phyloP scores from a whole-genome alignment of 2,329 filamentous ascomycete species.

The Atkinsonella texensis region DNA sequence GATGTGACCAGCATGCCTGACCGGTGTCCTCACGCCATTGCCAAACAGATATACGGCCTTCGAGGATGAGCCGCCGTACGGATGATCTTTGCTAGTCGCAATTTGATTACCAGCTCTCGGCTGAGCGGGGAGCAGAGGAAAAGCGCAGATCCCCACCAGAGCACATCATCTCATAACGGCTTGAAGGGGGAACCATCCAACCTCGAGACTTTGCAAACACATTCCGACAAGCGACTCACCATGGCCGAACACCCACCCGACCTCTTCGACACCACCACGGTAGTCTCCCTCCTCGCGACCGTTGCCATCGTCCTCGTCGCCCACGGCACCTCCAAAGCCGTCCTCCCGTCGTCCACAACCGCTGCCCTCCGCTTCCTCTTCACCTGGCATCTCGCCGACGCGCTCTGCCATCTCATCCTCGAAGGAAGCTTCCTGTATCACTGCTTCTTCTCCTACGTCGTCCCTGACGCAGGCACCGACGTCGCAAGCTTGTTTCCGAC shows the following conservation, averaged over 20 bases:
- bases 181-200: not conserved
- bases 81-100: too few relatives aligned
- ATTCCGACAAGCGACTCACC: not conserved
- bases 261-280: constrained; percentile 47
- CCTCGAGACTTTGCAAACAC: too few relatives aligned
- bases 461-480: constrained; percentile 10
- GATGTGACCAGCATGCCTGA: too few relatives aligned
- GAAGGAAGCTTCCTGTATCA: constrained; percentile 89
- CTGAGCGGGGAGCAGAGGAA: not conserved
- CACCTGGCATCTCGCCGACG: constrained; percentile 91
- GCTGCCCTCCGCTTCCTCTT: constrained; percentile 63
- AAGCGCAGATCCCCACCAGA: not conserved
- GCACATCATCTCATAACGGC: not conserved
- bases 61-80: too few relatives aligned
- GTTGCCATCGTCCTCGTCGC: constrained; percentile 38
- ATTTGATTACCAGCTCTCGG: too few relatives aligned
- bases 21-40: too few relatives aligned
- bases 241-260: constrained; percentile 32
- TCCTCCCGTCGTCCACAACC: constrained; percentile 37
- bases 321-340: constrained; percentile 34
- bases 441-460: constrained; percentile 63
- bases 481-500: constrained; percentile 30
- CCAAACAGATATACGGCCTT: too few relatives aligned
- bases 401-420: constrained; percentile 80
- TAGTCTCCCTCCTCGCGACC: constrained; percentile 45